phyloP scores from a whole-genome alignment of 2,329 filamentous ascomycete species.

The Cladosporium sp. region DNA sequence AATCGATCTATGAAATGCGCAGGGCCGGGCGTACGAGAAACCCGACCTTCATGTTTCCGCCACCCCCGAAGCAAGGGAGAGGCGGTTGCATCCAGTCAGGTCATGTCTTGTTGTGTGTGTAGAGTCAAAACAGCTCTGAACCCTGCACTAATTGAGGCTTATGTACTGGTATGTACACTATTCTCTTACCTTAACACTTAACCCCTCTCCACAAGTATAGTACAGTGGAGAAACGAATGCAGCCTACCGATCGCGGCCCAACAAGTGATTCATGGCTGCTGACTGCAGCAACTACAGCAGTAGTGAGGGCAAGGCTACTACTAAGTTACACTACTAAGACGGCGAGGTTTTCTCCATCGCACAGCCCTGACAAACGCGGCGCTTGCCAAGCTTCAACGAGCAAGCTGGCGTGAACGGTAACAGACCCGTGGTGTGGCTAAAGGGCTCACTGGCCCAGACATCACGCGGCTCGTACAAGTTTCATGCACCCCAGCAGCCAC shows the following conservation, averaged over 20 bases:
- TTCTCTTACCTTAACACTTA: not conserved
- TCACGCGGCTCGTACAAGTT: not conserved
- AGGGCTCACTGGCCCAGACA: not conserved
- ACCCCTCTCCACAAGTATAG: not conserved
- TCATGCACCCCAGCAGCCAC: constrained; percentile 11
- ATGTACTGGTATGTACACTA: not conserved
- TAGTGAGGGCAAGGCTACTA: not conserved
- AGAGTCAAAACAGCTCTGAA: not conserved
- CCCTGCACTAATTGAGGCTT: not conserved
- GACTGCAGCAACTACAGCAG: not conserved
- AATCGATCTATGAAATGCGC: not conserved
- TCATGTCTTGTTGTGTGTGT: not conserved
- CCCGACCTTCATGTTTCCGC: not conserved
- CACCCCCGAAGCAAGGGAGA: constrained; percentile 9
- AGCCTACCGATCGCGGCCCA: constrained; percentile 2
- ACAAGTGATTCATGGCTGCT: constrained; percentile 1
- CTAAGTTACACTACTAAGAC: not conserved
- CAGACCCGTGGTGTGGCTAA: not conserved
- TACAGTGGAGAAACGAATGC: not conserved
- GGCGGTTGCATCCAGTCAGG: not conserved
- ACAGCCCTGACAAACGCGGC: not conserved
- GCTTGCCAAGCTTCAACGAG: not conserved
- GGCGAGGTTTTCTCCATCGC: not conserved
- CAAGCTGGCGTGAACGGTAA: not conserved
- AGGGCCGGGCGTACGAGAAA: not conserved